Evolutionary conservation across 2,329 filamentous ascomycete species (phyloP), one percentile per base, ranked within the genome.

Genomic region (Aspergillus neotritici): DNA sequence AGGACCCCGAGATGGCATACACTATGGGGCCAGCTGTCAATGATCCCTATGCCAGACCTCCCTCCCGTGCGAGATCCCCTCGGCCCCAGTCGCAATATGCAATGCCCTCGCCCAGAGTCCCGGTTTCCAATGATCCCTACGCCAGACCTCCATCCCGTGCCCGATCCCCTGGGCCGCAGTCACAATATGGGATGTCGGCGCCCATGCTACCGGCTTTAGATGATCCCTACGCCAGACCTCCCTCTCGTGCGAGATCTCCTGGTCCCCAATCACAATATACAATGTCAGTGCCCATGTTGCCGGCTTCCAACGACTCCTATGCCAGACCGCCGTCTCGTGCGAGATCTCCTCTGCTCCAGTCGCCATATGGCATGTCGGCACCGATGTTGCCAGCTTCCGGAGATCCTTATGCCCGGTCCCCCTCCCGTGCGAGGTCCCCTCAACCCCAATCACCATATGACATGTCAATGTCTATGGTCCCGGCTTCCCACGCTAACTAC

Each of bases 161-260:
- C 7, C 7, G 21, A 9, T 25, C 21, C 21, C 21, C 21, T 9
- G 7, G 9, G 9, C 21, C 21, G 7, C 21, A 6, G 5, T 25
- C 21, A 8, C 6, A 9, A 25, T 25, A 25, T 25, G 21, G 21
- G 5, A 25, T 25, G 21, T 25, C 21, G 21, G 21, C 9, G 21
- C 21, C 21, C 21, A 25, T 25, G 21, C 9, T 25, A 8, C 21
- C 21, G 21, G 21, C 21, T 25, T 25, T 8, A 3, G 7, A 5
- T 25, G 21, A 25, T 25, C 21, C 21, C 21, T 25, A 25, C 1
- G 53, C 57, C n/a, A 44, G 54, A 48, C 60, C 57, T 62, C 48
- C 47, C 32, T 57, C 49, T 36, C 60, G 39, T 37, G 50, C 58
- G 34, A 47, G 53, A 9, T 61, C 57, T 30, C 36, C 44, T 30